Base-by-base conservation (phyloP, 164 flowering plant genomes). In the Pachysandra terminalis region DNA sequence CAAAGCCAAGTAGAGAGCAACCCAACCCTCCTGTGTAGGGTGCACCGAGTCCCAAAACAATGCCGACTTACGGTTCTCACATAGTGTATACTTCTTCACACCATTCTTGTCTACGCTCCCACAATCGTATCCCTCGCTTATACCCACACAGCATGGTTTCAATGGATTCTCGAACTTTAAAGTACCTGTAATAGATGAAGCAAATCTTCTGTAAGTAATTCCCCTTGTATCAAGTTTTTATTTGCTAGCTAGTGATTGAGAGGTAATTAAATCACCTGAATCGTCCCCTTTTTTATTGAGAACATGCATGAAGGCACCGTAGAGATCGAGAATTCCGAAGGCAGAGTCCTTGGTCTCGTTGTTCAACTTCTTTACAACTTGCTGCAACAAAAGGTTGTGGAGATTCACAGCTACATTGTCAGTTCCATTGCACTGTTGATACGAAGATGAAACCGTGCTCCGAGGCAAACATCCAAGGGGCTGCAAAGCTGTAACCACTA, bases 391-490 rank as follows among this genome's bases (percentile, higher is more conserved):
- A n/a, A 21, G 59, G 77, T 89, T 89, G 84, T 89, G 97, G 71
- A 73, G 65, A 19, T 5, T 23, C 3, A 80, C 85, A 5, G 72
- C 81, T 14, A 35, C 1, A 71, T 89, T 89, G 21, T 68, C 24
- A 0, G 82, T 71, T n/a, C n/a, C n/a, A n/a, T n/a, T n/a, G n/a
- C n/a, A n/a, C n/a, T n/a, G n/a, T n/a, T n/a, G n/a, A n/a, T 35
- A 85, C 0, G 87, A 80, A 9, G 75, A 65, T 0, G 9, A 0
- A 15, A 16, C 25, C 0, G 94, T 88, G 69, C 17, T 67, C 0
- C 24, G 55, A 4, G 96, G 97, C 35, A 91, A 79, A 70, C 97
- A 91, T 13, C 97, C 97, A 14, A 90, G 27, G 0, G 97, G 97
- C 66, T 74, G 74, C 9, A 88, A 67, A 12, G n/a, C n/a, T n/a